Evolutionary conservation across 116 monocot species (phyloP).

Genomic region (Trichopus zeylanicus): DNA sequence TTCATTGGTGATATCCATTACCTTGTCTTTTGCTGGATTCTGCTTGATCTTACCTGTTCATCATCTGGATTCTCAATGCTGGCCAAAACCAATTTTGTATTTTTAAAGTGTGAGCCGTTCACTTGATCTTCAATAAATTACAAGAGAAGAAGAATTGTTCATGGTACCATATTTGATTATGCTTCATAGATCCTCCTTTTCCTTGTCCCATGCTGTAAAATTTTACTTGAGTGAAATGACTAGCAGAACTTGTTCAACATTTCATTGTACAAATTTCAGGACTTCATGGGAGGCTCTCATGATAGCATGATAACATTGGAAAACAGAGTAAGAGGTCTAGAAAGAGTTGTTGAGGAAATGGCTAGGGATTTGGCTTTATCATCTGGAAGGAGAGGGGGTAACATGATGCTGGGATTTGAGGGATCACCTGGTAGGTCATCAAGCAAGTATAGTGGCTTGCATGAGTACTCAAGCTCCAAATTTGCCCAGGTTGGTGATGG

Average conservation of each 20-base stretch:
- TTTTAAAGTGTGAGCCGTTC: too few species aligned
- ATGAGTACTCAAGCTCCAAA: slow-evolving; percentile 63
- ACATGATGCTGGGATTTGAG: slow-evolving; percentile 55
- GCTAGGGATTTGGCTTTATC: slow-evolving; percentile 60
- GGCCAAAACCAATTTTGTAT: too few species aligned
- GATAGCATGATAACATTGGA: slow-evolving; percentile 95
- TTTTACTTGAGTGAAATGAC: not conserved
- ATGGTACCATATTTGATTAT: too few species aligned
- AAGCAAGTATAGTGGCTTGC: slow-evolving; percentile 63
- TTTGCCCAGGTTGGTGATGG: slow-evolving; percentile 49
- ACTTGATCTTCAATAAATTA: too few species aligned
- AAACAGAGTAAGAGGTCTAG: slow-evolving; percentile 80
- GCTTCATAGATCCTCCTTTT: not conserved
- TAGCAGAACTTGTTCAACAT: not conserved
- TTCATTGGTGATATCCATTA: too few species aligned
- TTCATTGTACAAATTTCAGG: slow-evolving; percentile 26
- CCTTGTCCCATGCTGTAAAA: not conserved
- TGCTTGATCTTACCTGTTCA: too few species aligned
- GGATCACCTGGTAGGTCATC: slow-evolving; percentile 60
- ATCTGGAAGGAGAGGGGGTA: slow-evolving; percentile 53
- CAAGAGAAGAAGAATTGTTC: too few species aligned
- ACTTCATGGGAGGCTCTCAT: slow-evolving; percentile 96
- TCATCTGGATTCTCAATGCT: too few species aligned
- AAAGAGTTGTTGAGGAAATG: slow-evolving; percentile 96
- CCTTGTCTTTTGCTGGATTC: too few species aligned